Base-by-base conservation (phyloP, 192 early-diverging fungal species). In the Geranomyces variabilis region DNA sequence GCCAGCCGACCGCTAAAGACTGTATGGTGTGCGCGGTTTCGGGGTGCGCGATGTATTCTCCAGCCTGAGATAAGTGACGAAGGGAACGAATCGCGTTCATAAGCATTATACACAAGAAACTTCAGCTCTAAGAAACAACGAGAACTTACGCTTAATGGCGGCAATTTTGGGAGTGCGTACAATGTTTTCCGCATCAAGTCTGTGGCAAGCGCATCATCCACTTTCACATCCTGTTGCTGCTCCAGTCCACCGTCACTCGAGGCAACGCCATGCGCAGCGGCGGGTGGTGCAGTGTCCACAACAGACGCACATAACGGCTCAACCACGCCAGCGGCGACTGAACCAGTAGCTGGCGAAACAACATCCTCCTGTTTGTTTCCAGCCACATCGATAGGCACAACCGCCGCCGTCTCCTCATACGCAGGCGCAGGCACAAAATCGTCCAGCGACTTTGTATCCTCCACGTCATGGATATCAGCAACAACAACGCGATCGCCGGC, bases 361-460 rank as follows among this genome's bases (percentile, higher is more conserved):
- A 26, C 43, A 51, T 6, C 47, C 26, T 45, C 26, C 49, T 31
- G 2, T 4, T 22, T 14, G 14, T 22, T 8, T 7, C 36, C 36
- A 3, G 36, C 10, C 5, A 41, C 36, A 41, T 7, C 36, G 10
- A 41, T 5, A 45, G 63, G 63, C 21, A 21, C 17, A 2, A 9
- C 34, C 43, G 2, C 26, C 28, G 58, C 17, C 2, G 57, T 64
- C 41, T 74, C 72, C 45, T 74, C 72, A 44, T 74, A 74, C 53
- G 72, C 72, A 8, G 72, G 72, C 17, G 65, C 65, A 19, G 72
- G 62, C 13, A 64, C 47, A 21, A 49, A 22, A 15, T 72, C 61
- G 30, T 60, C 68, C 58, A 60, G 58, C 58, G 58, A 60, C 29
- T 60, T 60, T n/a, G 34, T 19, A 45, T 45, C 6, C 7, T 64